These are phyloP conservation scores for Gastrolobium bilobum DNA, from an alignment of 306 rosid species.

Conservation along the genomic window DNA sequence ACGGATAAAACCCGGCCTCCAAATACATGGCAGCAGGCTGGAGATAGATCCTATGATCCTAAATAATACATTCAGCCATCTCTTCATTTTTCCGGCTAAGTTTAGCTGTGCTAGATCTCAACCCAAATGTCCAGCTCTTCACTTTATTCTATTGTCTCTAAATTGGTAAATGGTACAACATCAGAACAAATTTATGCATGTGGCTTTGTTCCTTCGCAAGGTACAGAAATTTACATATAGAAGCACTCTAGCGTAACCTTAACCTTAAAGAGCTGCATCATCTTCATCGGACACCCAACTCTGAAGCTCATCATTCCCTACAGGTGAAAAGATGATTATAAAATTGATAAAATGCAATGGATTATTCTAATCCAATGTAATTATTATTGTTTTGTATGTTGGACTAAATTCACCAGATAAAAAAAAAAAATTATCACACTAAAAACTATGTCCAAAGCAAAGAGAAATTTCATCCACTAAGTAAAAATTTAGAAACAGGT, in stretches of 20 bases:
- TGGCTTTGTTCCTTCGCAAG: slow-evolving; percentile 43
- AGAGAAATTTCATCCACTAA: slow-evolving; percentile 6
- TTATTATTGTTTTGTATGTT: slow-evolving; percentile 26
- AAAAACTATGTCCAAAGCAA: slow-evolving; percentile 25
- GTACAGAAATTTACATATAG: slow-evolving; percentile 49
- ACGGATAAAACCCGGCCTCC: slow-evolving; percentile 22
- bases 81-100: slow-evolving; percentile 27
- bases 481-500: not conserved
- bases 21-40: slow-evolving; percentile 37
- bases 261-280: slow-evolving; percentile 41
- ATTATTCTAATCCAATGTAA: slow-evolving; percentile 12
- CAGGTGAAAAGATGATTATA: slow-evolving; percentile 40
- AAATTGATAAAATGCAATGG: slow-evolving; percentile 14
- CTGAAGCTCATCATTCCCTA: slow-evolving; percentile 39
- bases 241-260: slow-evolving; percentile 34
- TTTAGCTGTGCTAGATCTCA: slow-evolving; percentile 27
- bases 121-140: slow-evolving; percentile 39
- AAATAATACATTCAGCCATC: slow-evolving; percentile 26
- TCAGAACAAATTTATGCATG: slow-evolving; percentile 20
- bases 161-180: slow-evolving; percentile 46
- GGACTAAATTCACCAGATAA: not conserved
- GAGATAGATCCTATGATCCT: slow-evolving; percentile 23
- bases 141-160: slow-evolving; percentile 34
- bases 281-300: slow-evolving; percentile 28
- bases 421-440: not conserved